Percentiles rank a stretch among this genome's conserved stretches.
Evolutionary conservation across 1,284 basidiomycete species (phyloP).

Genomic region (Pseudozyma thailandica): DNA sequence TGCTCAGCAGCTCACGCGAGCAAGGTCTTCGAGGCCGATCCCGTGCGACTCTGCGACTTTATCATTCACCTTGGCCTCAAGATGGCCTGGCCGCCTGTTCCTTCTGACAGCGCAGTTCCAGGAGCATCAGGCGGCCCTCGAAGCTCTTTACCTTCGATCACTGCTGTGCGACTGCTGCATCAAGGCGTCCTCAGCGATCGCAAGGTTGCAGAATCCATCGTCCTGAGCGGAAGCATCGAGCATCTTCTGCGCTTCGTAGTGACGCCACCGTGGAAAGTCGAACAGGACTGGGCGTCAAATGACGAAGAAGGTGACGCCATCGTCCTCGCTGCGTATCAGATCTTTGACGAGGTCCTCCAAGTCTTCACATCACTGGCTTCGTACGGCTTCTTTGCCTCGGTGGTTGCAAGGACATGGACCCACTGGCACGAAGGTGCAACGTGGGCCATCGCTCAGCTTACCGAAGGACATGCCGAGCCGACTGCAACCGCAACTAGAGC

Average conservation of each 20-base stretch:
- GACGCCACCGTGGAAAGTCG: slow-evolving; percentile 72
- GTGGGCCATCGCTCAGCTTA: slow-evolving; percentile 36
- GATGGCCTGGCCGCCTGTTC: slow-evolving; percentile 37
- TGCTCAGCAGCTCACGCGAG: slow-evolving; percentile 36
- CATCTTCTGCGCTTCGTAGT: slow-evolving; percentile 81
- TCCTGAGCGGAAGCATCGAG: slow-evolving; percentile 72
- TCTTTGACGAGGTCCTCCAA: slow-evolving; percentile 69
- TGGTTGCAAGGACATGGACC: slow-evolving; percentile 70
- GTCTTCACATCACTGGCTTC: slow-evolving; percentile 77
- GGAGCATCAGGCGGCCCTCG: neutral
- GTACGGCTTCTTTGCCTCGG: slow-evolving; percentile 81
- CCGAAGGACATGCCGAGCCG: neutral
- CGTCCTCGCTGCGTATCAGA: slow-evolving; percentile 63
- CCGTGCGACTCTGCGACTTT: slow-evolving; percentile 29
- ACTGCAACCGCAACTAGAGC: neutral
- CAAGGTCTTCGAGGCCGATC: slow-evolving; percentile 20
- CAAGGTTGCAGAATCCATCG: slow-evolving; percentile 74
- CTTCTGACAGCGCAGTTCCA: neutral
- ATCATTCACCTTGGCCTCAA: slow-evolving; percentile 39
- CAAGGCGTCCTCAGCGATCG: slow-evolving; percentile 77
- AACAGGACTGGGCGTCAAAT: slow-evolving; percentile 18
- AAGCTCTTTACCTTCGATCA: slow-evolving; percentile 23
- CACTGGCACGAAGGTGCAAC: slow-evolving; percentile 37
- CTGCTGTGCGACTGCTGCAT: slow-evolving; percentile 74
- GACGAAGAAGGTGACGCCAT: slow-evolving; percentile 68